Evolutionary conservation across 2,329 filamentous ascomycete species (phyloP).

Genomic region (Botryotinia narcissicola): DNA sequence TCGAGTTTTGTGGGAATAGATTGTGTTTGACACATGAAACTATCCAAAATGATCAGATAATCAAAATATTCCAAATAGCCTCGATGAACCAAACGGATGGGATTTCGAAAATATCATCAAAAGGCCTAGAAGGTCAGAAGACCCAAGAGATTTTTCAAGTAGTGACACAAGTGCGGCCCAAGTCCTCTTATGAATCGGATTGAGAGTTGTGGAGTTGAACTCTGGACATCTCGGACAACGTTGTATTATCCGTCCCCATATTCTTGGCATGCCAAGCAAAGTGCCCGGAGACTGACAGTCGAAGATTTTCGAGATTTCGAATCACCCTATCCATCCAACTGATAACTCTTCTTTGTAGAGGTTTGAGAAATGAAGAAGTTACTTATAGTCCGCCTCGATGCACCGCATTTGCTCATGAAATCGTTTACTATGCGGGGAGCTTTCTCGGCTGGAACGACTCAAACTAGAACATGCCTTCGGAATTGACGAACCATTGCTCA

Average conservation of each 20-base stretch:
- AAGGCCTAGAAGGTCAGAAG: too few species aligned
- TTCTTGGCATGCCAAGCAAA: neutral
- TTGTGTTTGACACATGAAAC: neutral
- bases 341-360: neutral
- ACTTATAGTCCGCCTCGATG: neutral
- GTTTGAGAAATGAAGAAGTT: neutral
- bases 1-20: neutral
- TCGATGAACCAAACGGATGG: neutral
- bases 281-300: neutral
- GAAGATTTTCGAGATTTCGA: neutral
- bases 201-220: neutral
- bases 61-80: neutral
- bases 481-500: neutral
- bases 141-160: neutral
- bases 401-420: neutral
- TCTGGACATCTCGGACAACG: neutral
- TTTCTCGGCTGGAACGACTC: neutral
- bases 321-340: neutral
- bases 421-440: neutral
- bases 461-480: neutral
- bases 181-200: neutral
- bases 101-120: neutral
- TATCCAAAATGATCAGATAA: neutral
- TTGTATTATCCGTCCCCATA: neutral
- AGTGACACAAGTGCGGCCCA: neutral